Percentiles rank a stretch among this genome's conserved stretches.
Evolutionary conservation across 2,329 filamentous ascomycete species (phyloP).

Genomic region (Cladobotryum mycophilum): DNA sequence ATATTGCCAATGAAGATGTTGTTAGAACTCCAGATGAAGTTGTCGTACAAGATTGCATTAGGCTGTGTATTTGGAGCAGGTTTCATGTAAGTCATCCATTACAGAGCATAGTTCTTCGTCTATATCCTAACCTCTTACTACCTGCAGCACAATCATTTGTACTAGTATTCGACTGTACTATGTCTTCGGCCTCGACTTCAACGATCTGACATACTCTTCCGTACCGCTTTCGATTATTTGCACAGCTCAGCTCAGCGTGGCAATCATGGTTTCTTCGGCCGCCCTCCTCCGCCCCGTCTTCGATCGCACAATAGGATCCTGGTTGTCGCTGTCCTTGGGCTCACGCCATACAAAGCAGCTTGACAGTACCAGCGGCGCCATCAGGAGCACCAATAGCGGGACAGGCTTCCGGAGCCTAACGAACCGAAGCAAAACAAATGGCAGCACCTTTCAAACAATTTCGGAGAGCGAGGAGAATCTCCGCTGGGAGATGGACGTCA

Average conservation of each 20-base stretch:
- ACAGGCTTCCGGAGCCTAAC: conserved; percentile 1
- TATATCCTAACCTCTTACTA: no score
- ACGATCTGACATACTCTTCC: conserved; percentile 12
- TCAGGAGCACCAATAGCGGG: background rate
- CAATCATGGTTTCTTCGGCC: conserved; percentile 15
- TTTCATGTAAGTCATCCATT: conserved; percentile 9
- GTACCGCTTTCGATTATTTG: conserved; percentile 12
- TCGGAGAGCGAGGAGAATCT: conserved; percentile 17
- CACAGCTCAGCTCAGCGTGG: conserved; percentile 13
- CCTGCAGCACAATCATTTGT: conserved; percentile 13
- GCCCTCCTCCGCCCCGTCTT: conserved; percentile 16
- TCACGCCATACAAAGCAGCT: background rate
- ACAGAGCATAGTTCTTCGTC: no score
- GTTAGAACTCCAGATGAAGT: conserved; percentile 11
- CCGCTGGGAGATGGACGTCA: conserved; percentile 15
- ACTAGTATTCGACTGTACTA: conserved; percentile 14
- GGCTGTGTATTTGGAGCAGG: conserved; percentile 15
- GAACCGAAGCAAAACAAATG: background rate
- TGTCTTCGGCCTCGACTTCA: conserved; percentile 14
- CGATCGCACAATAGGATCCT: conserved; percentile 11
- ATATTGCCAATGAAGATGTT: conserved; percentile 14
- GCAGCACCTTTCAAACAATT: conserved; percentile 12
- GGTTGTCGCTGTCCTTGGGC: conserved; percentile 3
- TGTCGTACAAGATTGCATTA: conserved; percentile 14
- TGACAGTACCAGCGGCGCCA: background rate